phyloP scores from a whole-genome alignment of 2,329 filamentous ascomycete genomes.

The Aphanocladium album region DNA sequence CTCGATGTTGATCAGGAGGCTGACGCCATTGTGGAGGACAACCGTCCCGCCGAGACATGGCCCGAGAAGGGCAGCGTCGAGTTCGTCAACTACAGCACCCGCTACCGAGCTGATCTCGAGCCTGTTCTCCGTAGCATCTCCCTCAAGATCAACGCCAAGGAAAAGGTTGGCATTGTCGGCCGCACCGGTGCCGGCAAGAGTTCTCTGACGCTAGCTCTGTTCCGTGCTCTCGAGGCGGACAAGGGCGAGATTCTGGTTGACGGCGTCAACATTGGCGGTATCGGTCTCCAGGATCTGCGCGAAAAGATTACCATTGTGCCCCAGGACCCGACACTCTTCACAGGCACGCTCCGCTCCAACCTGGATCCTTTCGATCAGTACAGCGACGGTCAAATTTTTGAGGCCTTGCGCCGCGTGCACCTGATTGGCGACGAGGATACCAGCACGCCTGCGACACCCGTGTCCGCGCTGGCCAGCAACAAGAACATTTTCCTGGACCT shows the following conservation, averaged over 20 bases:
- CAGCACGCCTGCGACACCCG: conserved; percentile 23
- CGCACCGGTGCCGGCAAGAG: conserved; percentile 96
- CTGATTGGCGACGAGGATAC: conserved; percentile 62
- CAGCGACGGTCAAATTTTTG: conserved; percentile 86
- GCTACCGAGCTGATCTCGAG: conserved; percentile 83
- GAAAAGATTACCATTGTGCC: conserved; percentile 96
- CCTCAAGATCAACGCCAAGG: conserved; percentile 77
- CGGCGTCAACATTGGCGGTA: conserved; percentile 79
- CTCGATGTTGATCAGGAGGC: conserved; percentile 95
- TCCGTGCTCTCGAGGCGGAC: conserved; percentile 89
- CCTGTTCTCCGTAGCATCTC: conserved; percentile 77
- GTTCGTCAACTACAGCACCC: conserved; percentile 82
- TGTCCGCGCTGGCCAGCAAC: conserved; percentile 57
- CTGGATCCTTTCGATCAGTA: conserved; percentile 88
- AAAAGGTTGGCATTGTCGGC: conserved; percentile 95
- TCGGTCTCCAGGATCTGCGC: conserved; percentile 88
- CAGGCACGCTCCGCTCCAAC: conserved; percentile 85
- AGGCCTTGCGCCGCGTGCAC: conserved; percentile 80
- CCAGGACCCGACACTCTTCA: conserved; percentile 93
- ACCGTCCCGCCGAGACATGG: conserved; percentile 75
- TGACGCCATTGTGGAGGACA: conserved; percentile 67
- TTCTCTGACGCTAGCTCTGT: conserved; percentile 85
- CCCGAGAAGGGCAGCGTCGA: conserved; percentile 80
- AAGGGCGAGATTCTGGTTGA: conserved; percentile 87
- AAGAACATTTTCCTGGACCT: conserved; percentile 89